Conservation (phyloP, 2,329 filamentous ascomycete genomes). For the Colletotrichum phormii region DNA sequence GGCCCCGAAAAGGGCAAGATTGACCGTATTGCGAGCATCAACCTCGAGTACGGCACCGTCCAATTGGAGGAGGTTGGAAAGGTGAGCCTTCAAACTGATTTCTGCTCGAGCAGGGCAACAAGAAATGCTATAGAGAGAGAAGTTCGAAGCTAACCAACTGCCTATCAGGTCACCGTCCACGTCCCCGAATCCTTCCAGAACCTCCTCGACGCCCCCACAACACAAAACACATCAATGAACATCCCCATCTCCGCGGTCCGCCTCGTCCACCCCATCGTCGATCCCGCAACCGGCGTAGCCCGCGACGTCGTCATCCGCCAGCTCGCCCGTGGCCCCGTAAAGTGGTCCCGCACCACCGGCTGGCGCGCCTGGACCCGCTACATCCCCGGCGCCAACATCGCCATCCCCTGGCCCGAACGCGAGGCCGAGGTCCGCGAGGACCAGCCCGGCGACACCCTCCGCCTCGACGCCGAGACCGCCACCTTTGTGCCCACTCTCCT, state of each 20-base stretch:
- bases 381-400: slow-evolving; percentile 77
- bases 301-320: slow-evolving; percentile 84
- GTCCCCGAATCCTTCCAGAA: slow-evolving; percentile 51
- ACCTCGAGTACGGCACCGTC: slow-evolving; percentile 66
- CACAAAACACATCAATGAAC: slow-evolving; percentile 64
- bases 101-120: not conserved
- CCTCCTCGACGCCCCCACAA: slow-evolving; percentile 49
- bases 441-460: slow-evolving; percentile 76
- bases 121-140: not conserved
- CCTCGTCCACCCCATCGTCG: slow-evolving; percentile 81
- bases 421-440: slow-evolving; percentile 63
- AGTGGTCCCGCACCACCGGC: slow-evolving; percentile 58
- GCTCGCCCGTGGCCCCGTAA: slow-evolving; percentile 65
- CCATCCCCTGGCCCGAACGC: slow-evolving; percentile 81
- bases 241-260: slow-evolving; percentile 80
- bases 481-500: slow-evolving; percentile 85
- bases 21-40: slow-evolving; percentile 73
- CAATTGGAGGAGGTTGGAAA: slow-evolving; percentile 71
- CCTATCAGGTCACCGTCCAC: slow-evolving; percentile 50
- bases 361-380: slow-evolving; percentile 63
- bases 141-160: slow-evolving; percentile 4
- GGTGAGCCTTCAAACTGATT: slow-evolving; percentile 59
- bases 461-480: slow-evolving; percentile 78
- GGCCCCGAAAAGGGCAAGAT: slow-evolving; percentile 88
- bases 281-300: slow-evolving; percentile 71